These are phyloP conservation scores for Graphilbum ipis-grandicollis DNA, from an alignment of 2,329 filamentous ascomycete species.

Conservation along the genomic window DNA sequence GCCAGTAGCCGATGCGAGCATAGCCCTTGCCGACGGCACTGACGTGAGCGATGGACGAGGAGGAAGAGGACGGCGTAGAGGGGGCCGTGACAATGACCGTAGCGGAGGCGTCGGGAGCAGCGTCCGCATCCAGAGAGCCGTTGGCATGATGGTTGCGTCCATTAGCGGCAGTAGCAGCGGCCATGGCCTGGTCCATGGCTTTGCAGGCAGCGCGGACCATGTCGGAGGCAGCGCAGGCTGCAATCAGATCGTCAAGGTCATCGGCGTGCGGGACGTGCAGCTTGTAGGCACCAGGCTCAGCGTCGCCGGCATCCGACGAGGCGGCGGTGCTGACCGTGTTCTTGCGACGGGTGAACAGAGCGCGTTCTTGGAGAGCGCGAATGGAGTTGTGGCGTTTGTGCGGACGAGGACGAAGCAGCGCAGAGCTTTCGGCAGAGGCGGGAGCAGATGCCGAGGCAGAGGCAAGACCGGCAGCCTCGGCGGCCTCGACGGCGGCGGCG, in stretches of 20 bases:
- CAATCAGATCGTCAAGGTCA: slow-evolving; percentile 63
- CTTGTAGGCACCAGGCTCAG: slow-evolving; percentile 32
- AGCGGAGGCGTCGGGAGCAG: too few relatives aligned
- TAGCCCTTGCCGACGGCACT: slow-evolving; percentile 62
- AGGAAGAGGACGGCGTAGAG: too few relatives aligned
- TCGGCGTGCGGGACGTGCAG: slow-evolving; percentile 27
- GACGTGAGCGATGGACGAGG: too few relatives aligned
- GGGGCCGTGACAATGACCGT: too few relatives aligned
- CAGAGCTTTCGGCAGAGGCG: too few relatives aligned
- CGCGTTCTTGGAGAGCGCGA: slow-evolving; percentile 69
- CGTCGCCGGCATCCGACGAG: slow-evolving; percentile 38
- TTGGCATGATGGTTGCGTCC: too few relatives aligned
- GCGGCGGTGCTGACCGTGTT: slow-evolving; percentile 44
- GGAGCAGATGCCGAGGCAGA: too few relatives aligned
- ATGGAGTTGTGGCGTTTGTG: slow-evolving; percentile 62
- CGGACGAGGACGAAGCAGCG: slow-evolving; percentile 20
- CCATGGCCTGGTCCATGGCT: slow-evolving; percentile 58
- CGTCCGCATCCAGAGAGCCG: too few relatives aligned
- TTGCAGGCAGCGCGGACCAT: slow-evolving; percentile 58
- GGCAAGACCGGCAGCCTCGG: too few relatives aligned
- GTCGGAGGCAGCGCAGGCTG: slow-evolving; percentile 59
- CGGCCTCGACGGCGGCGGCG: too few relatives aligned
- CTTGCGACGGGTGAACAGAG: slow-evolving; percentile 75
- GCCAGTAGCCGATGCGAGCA: slow-evolving; percentile 57
- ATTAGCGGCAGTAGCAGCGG: slow-evolving; percentile 49